Evolutionary conservation across 2,329 filamentous ascomycete genomes (phyloP).

Genomic region (Ampelomyces quisqualis): DNA sequence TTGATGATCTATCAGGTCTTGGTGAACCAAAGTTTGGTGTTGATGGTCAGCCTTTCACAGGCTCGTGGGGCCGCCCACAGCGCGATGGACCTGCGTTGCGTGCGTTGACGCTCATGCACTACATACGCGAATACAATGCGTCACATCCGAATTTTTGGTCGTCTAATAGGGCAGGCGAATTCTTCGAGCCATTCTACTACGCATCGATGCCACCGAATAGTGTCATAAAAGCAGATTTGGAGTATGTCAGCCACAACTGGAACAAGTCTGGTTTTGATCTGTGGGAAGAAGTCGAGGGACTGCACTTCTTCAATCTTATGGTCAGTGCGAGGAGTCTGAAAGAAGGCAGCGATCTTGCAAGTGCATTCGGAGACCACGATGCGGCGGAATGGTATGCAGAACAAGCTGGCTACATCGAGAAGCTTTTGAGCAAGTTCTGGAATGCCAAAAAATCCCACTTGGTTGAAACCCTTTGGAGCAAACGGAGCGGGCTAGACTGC

Average conservation of each 20-base stretch:
- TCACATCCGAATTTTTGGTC: slow-evolving; percentile 44
- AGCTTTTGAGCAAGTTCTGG: slow-evolving; percentile 42
- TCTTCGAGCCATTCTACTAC: slow-evolving; percentile 43
- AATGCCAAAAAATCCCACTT: slow-evolving; percentile 41
- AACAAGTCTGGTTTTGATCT: slow-evolving; percentile 47
- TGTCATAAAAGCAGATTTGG: slow-evolving; percentile 49
- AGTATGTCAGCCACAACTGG: slow-evolving; percentile 49
- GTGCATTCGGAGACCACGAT: slow-evolving; percentile 38
- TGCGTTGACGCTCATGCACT: slow-evolving; percentile 47
- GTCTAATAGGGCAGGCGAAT: slow-evolving; percentile 24
- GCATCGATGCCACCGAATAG: slow-evolving; percentile 39
- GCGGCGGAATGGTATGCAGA: slow-evolving; percentile 43
- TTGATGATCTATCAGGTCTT: slow-evolving; percentile 41
- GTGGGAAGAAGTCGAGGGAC: slow-evolving; percentile 50
- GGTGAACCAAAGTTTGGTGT: slow-evolving; percentile 49
- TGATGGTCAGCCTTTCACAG: slow-evolving; percentile 41
- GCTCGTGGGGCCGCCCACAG: slow-evolving; percentile 48
- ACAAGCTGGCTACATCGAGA: slow-evolving; percentile 41
- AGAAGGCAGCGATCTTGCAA: slow-evolving; percentile 40
- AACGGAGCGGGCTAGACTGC: slow-evolving; percentile 43
- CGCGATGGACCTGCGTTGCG: slow-evolving; percentile 49
- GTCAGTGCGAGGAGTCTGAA: slow-evolving; percentile 41
- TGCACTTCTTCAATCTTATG: slow-evolving; percentile 47
- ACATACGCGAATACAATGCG: slow-evolving; percentile 45
- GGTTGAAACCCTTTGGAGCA: slow-evolving; percentile 39